A percentile compares a stretch with the other conserved stretches of the same genome.
phyloP scores from a whole-genome alignment of 164 flowering plant species.

The Stephania cephalantha region DNA sequence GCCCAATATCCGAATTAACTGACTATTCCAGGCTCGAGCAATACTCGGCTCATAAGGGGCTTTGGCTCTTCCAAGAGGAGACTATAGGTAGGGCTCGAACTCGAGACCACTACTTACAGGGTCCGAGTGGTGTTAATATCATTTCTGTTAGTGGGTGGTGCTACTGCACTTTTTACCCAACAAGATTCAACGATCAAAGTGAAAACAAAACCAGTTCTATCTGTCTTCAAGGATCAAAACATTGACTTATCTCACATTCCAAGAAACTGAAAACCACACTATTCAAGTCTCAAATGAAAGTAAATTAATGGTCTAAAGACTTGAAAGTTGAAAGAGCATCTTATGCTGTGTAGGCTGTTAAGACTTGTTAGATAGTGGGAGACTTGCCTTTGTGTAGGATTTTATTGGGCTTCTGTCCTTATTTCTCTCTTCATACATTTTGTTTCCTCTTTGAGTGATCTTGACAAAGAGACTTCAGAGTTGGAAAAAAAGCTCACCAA shows the following conservation, averaged over 20 bases:
- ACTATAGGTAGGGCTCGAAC: no score
- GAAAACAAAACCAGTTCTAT: not conserved
- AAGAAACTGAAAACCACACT: not conserved
- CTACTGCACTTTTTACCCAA: not conserved
- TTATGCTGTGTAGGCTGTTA: not conserved
- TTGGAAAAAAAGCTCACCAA: not conserved
- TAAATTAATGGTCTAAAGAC: not conserved
- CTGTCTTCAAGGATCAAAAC: not conserved
- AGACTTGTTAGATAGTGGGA: not conserved
- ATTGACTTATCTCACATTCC: not conserved
- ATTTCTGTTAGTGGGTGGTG: not conserved
- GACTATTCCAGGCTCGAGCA: no score
- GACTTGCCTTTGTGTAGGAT: not conserved
- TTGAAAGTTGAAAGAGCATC: not conserved
- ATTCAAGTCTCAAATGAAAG: not conserved
- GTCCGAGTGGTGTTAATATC: no score
- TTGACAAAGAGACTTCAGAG: not conserved
- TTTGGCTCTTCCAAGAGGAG: no score
- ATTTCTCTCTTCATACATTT: not conserved
- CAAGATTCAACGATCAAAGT: not conserved
- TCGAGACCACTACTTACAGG: no score
- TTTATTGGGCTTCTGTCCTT: not conserved
- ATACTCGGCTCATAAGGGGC: no score
- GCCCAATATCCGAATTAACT: no score
- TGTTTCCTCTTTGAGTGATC: not conserved